Base-by-base conservation (phyloP, 2,329 filamentous ascomycete genomes). In the Fusarium sp. region DNA sequence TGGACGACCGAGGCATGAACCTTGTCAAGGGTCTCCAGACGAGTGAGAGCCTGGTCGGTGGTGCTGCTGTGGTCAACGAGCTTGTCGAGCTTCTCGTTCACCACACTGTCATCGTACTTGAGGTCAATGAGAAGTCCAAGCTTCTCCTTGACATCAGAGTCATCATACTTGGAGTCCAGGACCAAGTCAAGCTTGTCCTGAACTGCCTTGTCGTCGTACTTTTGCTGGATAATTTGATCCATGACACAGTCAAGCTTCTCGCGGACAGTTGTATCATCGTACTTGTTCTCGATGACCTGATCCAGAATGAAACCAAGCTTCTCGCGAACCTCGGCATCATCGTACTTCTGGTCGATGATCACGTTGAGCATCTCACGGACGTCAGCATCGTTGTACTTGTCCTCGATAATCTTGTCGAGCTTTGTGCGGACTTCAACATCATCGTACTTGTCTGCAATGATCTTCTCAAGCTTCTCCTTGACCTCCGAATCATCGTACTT, bases 1-100 rank as follows among this genome's bases (percentile, higher is more conserved):
- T 91, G 89, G 80, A 94, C 90, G 66, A 99, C 94, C 76, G 97
- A 93, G 73, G 93, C 89, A 78, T 98, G 94, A 60, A 98, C 96
- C 81, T 95, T 90, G 75, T 98, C 94, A 6, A 99, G 89, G 27
- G 94, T 93, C 71, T 93, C 92, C 54, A 98, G 89, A 76, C 95
- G 94, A 6, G 89, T 87, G 38, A 94, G 89, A 1, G 93, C 91
- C 79, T 94, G 92, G 61, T 89, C 89, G 0, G 93, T 89, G 22
- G 89, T 88, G 29, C 90, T 87, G 35, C 89, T 90, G 78, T 93
- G 90, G 60, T 89, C 89, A 45, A 94, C 86, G 5, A 93, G 77
- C 68, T 79, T 81, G 63, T 85, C 82, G 10, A 85, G 82, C 72
- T 85, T 85, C 66, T 83, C 80, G 16, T 83, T 81, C 3, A 83